A percentile compares a stretch with the other conserved stretches of the same genome.
These are phyloP conservation scores for Chaetomium strumarium DNA, from an alignment of 2,329 filamentous ascomycete species.

Conservation along the genomic window DNA sequence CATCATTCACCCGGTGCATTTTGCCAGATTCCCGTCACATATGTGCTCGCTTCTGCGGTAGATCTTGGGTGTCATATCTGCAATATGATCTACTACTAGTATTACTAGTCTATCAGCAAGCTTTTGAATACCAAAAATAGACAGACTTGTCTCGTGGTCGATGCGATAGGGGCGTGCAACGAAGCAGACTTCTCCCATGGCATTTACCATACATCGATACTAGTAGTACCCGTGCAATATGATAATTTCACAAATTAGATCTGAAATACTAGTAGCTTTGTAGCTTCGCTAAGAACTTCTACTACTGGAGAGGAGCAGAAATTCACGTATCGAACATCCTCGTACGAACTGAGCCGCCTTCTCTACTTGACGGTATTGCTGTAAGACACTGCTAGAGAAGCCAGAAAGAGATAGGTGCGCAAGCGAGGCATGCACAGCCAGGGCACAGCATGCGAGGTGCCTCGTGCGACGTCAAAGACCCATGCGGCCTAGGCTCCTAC, in stretches of 20 bases:
- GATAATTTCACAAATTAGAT: not conserved
- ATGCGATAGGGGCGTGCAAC: not conserved
- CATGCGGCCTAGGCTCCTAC: not conserved
- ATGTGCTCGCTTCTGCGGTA: conserved; percentile 17
- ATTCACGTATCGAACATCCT: not conserved
- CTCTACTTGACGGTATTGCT: no score
- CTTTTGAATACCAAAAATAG: not conserved
- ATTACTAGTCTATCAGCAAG: not conserved
- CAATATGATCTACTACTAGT: not conserved
- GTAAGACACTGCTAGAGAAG: not conserved
- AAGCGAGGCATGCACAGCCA: conserved; percentile 8
- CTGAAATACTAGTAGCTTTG: no score
- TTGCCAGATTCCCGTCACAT: conserved; percentile 28
- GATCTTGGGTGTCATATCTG: conserved; percentile 16
- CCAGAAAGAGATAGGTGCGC: not conserved
- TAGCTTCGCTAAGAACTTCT: not conserved
- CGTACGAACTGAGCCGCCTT: no score
- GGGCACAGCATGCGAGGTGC: not conserved
- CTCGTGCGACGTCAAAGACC: conserved; percentile 4
- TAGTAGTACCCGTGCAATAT: not conserved
- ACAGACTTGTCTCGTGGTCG: not conserved
- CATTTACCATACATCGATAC: not conserved
- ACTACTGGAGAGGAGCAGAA: not conserved
- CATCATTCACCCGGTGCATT: conserved; percentile 28
- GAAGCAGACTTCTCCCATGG: no score